Conservation (phyloP, 2,329 filamentous ascomycete genomes). For the Purpureocillium lavendulum region DNA sequence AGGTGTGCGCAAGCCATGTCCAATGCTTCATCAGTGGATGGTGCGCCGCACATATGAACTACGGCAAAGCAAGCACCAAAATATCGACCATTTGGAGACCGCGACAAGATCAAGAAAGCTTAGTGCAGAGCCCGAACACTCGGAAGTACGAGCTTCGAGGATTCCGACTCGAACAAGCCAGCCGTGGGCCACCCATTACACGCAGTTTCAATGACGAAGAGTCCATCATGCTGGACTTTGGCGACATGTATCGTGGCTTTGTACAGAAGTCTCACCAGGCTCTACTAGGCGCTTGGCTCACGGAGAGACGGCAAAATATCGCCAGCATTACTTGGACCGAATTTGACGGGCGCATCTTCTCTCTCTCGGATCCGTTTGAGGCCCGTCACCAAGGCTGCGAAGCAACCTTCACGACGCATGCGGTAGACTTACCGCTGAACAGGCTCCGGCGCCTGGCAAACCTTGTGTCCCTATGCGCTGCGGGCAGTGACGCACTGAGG, state of each 20-base stretch:
- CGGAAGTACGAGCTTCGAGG: conserved; percentile 4
- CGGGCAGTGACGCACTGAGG: not conserved
- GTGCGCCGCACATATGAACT: conserved; percentile 6
- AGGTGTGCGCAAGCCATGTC: conserved; percentile 7
- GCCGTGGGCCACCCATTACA: not conserved
- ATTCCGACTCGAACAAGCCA: conserved; percentile 1
- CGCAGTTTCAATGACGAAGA: conserved; percentile 3
- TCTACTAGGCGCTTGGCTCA: conserved; percentile 4
- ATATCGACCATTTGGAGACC: conserved; percentile 4
- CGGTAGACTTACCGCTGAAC: not conserved
- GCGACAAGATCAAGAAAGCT: not conserved
- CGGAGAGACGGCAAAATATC: conserved; percentile 4
- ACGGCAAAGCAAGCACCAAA: conserved; percentile 1
- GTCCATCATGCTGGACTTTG: conserved; percentile 2
- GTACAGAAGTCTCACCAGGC: conserved; percentile 1
- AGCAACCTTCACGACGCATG: conserved; percentile 3
- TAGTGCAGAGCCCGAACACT: not conserved
- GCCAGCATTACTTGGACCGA: conserved; percentile 4
- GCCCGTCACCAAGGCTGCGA: not conserved
- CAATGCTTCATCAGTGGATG: conserved; percentile 7
- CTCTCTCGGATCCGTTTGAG: not conserved
- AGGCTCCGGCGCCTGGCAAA: conserved; percentile 2
- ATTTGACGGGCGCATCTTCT: conserved; percentile 4
- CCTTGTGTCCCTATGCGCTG: conserved; percentile 2
- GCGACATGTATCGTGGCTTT: conserved; percentile 4